Evolutionary conservation across 2,329 filamentous ascomycete genomes (phyloP), one percentile per base, ranked within the genome.

Genomic region (Phaeosphaeriaceae sp.): DNA sequence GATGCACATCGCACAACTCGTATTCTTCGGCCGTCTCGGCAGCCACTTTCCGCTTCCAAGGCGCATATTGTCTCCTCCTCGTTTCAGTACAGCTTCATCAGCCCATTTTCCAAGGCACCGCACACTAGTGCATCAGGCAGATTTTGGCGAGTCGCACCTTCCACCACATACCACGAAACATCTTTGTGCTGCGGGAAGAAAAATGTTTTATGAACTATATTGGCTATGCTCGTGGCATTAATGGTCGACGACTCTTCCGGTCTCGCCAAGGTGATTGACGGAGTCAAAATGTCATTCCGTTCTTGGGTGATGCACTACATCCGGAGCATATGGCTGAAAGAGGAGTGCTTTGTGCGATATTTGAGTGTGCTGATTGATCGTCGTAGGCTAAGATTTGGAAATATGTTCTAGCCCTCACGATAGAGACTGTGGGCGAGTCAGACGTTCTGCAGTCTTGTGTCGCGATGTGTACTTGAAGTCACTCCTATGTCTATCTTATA

Each of bases 81-180:
- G 67, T 69, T 71, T 71, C 66, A 70, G 57, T 26, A 64, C 42
- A 43, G 57, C 59, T 61, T 63, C 64, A 56, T 54, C 46, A 59
- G 56, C 56, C 54, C 64, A 15, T 44, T 48, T 53, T 47, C 30
- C 35, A 56, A 58, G 54, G 49, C 56, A 59, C 51, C 51, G 51
- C 19, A 50, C 30, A 49, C 22, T 49, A 32, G 55, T 24, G 40
- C 26, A 42, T 40, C 28, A 21, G 35, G 15, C 35, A 40, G 15
- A 40, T 26, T 15, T 24, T 50, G 19, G 48, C 50, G n/a, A 55
- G 48, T 44, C 43, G 48, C 42, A 28, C 47, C 43, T 49, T 55
- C 48, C 55, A 55, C 53, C 40, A n/a, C 49, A 26, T 40, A 50
- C 49, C 30, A 35, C 49, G 49, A 50, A 50, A 50, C 49, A 50